These are phyloP conservation scores for Pontederia crassipes DNA, from an alignment of 176 grass and related monocot species.

Conservation along the genomic window DNA sequence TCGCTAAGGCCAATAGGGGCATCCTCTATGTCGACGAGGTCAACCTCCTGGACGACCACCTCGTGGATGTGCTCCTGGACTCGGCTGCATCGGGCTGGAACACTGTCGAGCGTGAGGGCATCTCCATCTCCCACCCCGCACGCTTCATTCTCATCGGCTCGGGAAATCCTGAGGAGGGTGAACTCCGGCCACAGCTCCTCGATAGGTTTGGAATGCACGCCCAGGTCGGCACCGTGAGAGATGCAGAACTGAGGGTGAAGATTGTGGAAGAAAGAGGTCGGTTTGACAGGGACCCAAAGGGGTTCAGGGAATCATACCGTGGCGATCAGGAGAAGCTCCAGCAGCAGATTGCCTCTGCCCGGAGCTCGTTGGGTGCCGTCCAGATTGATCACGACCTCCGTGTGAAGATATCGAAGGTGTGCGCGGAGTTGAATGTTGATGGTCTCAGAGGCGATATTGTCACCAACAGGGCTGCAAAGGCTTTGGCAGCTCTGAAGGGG, in stretches of 20 bases:
- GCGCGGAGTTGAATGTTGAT: slow-evolving; percentile 84
- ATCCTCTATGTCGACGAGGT: slow-evolving; percentile 98
- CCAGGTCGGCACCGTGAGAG: slow-evolving; percentile 77
- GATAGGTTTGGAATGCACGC: slow-evolving; percentile 97
- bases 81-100: slow-evolving; percentile 85
- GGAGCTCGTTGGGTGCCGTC: slow-evolving; percentile 49
- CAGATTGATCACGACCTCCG: slow-evolving; percentile 83
- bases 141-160: slow-evolving; percentile 97
- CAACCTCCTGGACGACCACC: slow-evolving; percentile 84
- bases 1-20: slow-evolving; percentile 92
- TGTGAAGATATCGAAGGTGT: slow-evolving; percentile 93
- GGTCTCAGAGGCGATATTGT: slow-evolving; percentile 94
- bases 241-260: slow-evolving; percentile 85
- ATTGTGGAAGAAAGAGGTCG: slow-evolving; percentile 87
- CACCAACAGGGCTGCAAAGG: slow-evolving; percentile 77
- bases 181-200: slow-evolving; percentile 87
- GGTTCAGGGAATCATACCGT: slow-evolving; percentile 56
- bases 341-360: slow-evolving; percentile 54
- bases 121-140: slow-evolving; percentile 93
- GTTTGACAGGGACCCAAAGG: slow-evolving; percentile 77
- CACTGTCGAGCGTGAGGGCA: slow-evolving; percentile 97
- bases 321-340: slow-evolving; percentile 85
- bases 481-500: slow-evolving; percentile 74
- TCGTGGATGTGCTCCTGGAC: slow-evolving; percentile 90
- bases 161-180: slow-evolving; percentile 90